These are phyloP conservation scores for Asterionellopsis glacialis DNA, from an alignment of 108 stramenopile genomes.

Conservation along the genomic window DNA sequence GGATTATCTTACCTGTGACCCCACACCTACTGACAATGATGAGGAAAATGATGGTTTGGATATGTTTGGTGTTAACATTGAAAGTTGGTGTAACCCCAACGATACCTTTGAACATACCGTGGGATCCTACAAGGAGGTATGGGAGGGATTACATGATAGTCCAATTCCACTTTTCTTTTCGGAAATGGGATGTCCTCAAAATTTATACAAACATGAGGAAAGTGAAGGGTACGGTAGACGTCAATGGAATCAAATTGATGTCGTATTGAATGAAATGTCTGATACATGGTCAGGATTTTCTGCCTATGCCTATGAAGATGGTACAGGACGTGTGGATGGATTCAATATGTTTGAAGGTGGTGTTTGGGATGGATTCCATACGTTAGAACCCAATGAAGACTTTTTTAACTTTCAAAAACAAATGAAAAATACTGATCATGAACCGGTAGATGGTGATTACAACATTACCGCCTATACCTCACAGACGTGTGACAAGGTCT, in stretches of 20 bases:
- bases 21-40: background rate
- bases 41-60: conserved; percentile 12
- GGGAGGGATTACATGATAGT: conserved; percentile 21
- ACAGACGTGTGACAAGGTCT: too few species aligned
- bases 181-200: conserved; percentile 63
- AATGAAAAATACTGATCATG: too few species aligned
- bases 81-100: conserved; percentile 56
- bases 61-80: conserved; percentile 58
- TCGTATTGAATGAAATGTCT: conserved; percentile 38
- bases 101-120: conserved; percentile 34
- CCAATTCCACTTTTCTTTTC: conserved; percentile 54
- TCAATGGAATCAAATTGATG: conserved; percentile 44
- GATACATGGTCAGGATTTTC: conserved; percentile 49
- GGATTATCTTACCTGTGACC: conserved; percentile 41
- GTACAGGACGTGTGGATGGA: too few species aligned
- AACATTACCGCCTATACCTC: too few species aligned
- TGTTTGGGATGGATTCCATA: too few species aligned
- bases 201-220: conserved; percentile 49
- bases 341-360: too few species aligned
- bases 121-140: conserved; percentile 37
- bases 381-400: too few species aligned
- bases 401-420: too few species aligned
- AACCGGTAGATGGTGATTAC: too few species aligned
- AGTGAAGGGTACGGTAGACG: conserved; percentile 24
- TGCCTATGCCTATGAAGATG: conserved; percentile 58